A percentile compares a stretch with the other conserved stretches of the same genome.
These are phyloP conservation scores for Aspergillus vadensis DNA, from an alignment of 2,329 filamentous ascomycete genomes.

Conservation along the genomic window DNA sequence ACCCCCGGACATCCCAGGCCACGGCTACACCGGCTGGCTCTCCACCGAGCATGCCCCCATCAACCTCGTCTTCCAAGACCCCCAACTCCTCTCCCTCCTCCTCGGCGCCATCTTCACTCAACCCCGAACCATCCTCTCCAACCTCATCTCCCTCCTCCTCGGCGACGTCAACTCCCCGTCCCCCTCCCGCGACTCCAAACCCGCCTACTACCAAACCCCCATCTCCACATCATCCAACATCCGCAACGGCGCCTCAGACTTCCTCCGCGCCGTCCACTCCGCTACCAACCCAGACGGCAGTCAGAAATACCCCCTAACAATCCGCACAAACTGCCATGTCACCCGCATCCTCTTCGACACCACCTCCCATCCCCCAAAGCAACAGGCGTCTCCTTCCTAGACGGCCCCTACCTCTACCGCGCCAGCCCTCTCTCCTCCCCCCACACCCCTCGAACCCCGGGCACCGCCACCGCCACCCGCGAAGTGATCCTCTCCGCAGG, in stretches of 20 bases:
- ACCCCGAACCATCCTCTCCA: constrained; percentile 44
- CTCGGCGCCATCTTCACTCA: constrained; percentile 56
- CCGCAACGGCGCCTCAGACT: constrained; percentile 44
- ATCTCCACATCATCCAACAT: constrained; percentile 43
- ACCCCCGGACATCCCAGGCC: constrained; percentile 43
- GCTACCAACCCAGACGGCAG: constrained; percentile 27
- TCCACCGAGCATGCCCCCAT: constrained; percentile 40
- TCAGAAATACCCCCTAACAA: constrained; percentile 57
- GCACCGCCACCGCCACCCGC: constrained; percentile 45
- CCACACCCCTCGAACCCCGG: constrained; percentile 20
- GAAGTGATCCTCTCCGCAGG: constrained; percentile 55
- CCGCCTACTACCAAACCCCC: constrained; percentile 62
- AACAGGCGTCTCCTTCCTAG: constrained; percentile 54
- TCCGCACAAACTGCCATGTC: constrained; percentile 52
- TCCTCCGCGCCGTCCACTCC: constrained; percentile 36
- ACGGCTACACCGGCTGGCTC: constrained; percentile 41
- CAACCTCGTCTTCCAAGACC: constrained; percentile 54
- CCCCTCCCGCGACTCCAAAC: constrained; percentile 48
- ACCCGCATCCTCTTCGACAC: constrained; percentile 52
- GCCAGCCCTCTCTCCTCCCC: constrained; percentile 44
- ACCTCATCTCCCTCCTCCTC: constrained; percentile 50
- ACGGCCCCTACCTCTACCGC: constrained; percentile 51
- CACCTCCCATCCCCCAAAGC: constrained; percentile 40
- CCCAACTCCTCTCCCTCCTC: constrained; percentile 56
- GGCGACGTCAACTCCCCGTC: constrained; percentile 57